Percentiles rank a stretch among this genome's conserved stretches.
Evolutionary conservation across 139 green algal genomes (phyloP).

Genomic region (Spirogloea muscicola): DNA sequence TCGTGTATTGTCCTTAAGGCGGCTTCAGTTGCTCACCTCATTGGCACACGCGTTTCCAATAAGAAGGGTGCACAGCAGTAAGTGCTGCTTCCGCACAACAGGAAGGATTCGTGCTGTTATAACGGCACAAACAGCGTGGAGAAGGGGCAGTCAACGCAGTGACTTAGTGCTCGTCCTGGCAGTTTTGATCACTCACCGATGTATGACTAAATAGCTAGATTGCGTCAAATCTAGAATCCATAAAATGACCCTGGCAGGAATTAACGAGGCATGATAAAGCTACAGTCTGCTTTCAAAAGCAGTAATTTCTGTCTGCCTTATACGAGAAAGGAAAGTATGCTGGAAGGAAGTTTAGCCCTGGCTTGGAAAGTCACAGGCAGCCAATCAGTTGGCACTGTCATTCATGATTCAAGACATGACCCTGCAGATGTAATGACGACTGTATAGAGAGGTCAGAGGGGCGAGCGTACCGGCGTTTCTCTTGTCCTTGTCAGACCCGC

Average conservation of each 20-base stretch:
- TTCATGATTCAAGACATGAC: background rate
- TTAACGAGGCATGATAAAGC: background rate
- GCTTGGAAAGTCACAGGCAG: background rate
- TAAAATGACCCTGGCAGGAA: background rate
- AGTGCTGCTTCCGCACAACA: conserved; percentile 44
- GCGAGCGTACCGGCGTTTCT: conserved; percentile 27
- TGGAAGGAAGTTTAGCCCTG: background rate
- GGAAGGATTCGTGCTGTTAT: conserved; percentile 38
- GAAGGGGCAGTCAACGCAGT: background rate
- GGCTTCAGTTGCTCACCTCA: conserved; percentile 35
- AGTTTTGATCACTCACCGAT: background rate
- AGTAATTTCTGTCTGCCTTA: background rate
- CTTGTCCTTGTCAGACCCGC: conserved; percentile 41
- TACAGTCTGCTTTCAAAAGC: too few relatives aligned
- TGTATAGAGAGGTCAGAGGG: background rate
- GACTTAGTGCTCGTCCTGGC: background rate
- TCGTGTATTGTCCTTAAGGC: too few relatives aligned
- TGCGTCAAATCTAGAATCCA: background rate
- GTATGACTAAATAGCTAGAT: background rate
- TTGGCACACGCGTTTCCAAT: conserved; percentile 48
- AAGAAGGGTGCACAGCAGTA: conserved; percentile 49
- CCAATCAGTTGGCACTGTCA: too few relatives aligned
- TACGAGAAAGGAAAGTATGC: background rate
- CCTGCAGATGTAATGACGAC: background rate
- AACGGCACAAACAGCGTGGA: background rate